phyloP scores from a whole-genome alignment of 495 filamentous ascomycete genomes.

The Lasiosphaeriaceae sp. region DNA sequence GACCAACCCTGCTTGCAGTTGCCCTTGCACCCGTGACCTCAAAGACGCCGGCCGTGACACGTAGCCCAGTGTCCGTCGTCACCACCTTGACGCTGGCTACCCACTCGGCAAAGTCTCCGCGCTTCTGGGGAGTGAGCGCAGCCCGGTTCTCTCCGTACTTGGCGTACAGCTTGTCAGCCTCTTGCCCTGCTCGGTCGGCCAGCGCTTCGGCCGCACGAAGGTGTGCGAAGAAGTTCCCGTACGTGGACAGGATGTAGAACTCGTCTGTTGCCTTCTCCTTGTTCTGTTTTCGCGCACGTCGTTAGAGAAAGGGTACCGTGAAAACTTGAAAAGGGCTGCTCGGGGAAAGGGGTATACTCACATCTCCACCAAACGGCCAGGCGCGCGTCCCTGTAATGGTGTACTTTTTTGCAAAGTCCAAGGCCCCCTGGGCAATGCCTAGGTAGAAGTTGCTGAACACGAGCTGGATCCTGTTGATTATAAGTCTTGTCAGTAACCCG shows the following conservation, averaged over 20 bases:
- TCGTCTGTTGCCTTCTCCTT: constrained; percentile 54
- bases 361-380: constrained; percentile 56
- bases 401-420: constrained; percentile 48
- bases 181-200: constrained; percentile 47
- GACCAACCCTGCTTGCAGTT: constrained; percentile 48
- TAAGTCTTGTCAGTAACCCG: background rate
- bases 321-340: background rate
- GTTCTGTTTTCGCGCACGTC: constrained; percentile 18
- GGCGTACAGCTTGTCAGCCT: constrained; percentile 40
- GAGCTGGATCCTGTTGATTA: constrained; percentile 45
- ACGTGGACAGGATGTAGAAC: constrained; percentile 58
- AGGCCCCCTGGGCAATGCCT: constrained; percentile 53
- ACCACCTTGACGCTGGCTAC: constrained; percentile 58
- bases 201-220: constrained; percentile 54
- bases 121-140: constrained; percentile 38
- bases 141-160: constrained; percentile 31
- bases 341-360: background rate
- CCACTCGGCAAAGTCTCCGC: constrained; percentile 57
- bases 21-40: constrained; percentile 55
- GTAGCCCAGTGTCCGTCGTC: constrained; percentile 52
- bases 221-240: constrained; percentile 58
- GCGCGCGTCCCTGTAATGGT: constrained; percentile 48
- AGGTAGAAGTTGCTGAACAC: constrained; percentile 62
- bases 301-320: background rate
- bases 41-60: constrained; percentile 55